These are phyloP conservation scores for Astrocystis sublimbata DNA, from an alignment of 495 filamentous ascomycete species.

Conservation along the genomic window DNA sequence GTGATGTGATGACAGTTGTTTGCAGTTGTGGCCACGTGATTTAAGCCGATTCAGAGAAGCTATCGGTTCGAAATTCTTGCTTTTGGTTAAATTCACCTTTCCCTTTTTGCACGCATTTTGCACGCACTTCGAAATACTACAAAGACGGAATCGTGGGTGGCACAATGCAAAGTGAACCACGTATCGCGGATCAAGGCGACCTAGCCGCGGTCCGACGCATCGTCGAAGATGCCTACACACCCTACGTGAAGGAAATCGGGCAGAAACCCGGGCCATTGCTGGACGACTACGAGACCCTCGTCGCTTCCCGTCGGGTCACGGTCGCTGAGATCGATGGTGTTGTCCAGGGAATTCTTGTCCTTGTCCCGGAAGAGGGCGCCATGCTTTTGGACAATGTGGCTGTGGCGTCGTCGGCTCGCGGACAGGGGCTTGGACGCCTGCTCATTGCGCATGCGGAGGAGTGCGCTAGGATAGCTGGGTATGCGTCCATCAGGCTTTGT, in stretches of 20 bases:
- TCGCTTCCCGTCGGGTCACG: neutral
- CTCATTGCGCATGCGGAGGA: conserved; percentile 2
- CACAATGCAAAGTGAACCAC: neutral
- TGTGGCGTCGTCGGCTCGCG: conserved; percentile 2
- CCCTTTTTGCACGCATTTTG: too few species aligned
- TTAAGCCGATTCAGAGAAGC: too few species aligned
- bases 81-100: too few species aligned
- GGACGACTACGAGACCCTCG: conserved; percentile 6
- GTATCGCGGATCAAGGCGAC: neutral
- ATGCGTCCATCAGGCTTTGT: neutral
- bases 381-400: conserved; percentile 14
- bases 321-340: neutral
- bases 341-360: neutral
- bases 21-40: too few species aligned
- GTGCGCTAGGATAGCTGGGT: neutral
- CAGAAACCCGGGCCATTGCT: conserved; percentile 6
- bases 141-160: neutral
- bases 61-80: too few species aligned
- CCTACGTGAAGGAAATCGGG: conserved; percentile 2
- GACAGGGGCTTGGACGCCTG: conserved; percentile 1
- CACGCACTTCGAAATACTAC: neutral
- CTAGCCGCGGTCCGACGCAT: neutral
- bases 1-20: too few species aligned
- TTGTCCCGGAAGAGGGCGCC: neutral
- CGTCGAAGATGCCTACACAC: conserved; percentile 10